phyloP scores from a whole-genome alignment of 2,329 filamentous ascomycete genomes.

The Calonectria hongkongensis region DNA sequence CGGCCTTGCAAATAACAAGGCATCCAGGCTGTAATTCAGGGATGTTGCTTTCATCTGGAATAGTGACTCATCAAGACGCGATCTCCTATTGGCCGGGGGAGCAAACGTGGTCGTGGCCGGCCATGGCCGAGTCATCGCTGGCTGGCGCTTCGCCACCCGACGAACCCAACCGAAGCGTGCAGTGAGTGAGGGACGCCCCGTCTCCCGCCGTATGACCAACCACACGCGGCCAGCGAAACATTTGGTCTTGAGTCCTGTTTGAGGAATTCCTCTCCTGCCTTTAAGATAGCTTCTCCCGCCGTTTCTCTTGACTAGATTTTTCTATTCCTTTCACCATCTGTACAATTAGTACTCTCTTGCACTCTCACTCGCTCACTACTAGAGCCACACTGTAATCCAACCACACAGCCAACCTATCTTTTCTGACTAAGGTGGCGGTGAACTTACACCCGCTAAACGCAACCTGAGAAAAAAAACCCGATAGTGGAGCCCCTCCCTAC shows the following conservation, averaged over 20 bases:
- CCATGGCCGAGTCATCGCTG: slow-evolving; percentile 36
- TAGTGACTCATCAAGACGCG: slow-evolving; percentile 30
- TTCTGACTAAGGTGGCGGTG: slow-evolving; percentile 28
- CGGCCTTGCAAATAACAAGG: slow-evolving; percentile 13
- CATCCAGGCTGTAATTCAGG: slow-evolving; percentile 14
- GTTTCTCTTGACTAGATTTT: not conserved
- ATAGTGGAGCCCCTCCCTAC: slow-evolving; percentile 44
- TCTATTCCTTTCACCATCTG: slow-evolving; percentile 18
- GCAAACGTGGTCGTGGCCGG: slow-evolving; percentile 15
- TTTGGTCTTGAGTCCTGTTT: slow-evolving; percentile 8
- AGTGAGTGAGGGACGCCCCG: slow-evolving; percentile 18
- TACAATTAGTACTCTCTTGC: slow-evolving; percentile 14
- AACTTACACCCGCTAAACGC: slow-evolving; percentile 31
- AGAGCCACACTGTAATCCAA: slow-evolving; percentile 24
- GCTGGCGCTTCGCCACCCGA: slow-evolving; percentile 31
- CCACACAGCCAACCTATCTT: slow-evolving; percentile 8
- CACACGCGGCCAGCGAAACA: slow-evolving; percentile 34
- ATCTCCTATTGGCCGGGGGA: not conserved
- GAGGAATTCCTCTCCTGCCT: not conserved
- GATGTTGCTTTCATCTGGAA: not conserved
- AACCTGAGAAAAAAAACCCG: slow-evolving; percentile 34
- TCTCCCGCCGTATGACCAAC: slow-evolving; percentile 22
- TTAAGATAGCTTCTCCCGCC: slow-evolving; percentile 11
- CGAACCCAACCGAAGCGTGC: slow-evolving; percentile 27
- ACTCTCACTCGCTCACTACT: slow-evolving; percentile 9